Evolutionary conservation across 2,329 filamentous ascomycete genomes (phyloP), one percentile per base, ranked within the genome.

Genomic region (Massarina eburnea): DNA sequence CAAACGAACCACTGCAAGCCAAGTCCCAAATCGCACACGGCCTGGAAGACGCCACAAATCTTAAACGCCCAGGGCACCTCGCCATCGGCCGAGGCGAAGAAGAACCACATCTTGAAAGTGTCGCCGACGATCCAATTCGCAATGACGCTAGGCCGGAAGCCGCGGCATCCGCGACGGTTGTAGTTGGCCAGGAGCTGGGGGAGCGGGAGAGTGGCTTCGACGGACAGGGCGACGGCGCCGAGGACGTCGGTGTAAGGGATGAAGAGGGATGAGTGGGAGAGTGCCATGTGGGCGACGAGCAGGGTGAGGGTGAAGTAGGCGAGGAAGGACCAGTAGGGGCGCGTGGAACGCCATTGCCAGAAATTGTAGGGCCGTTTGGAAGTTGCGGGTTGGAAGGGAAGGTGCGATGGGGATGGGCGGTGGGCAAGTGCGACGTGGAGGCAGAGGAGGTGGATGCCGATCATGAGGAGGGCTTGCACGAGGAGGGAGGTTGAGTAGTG

Each of bases 321-420:
- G 21, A 94, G 65, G 62, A 90, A 90, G 45, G 85, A 78, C 89
- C 89, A 95, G 73, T 92, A 91, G 73, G 87, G 86, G 58, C 83
- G 84, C 5, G 83, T 78, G 17, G 81, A 82, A 45, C 83, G 79
- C 89, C 89, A 92, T 69, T 89, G 87, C 89, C 89, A 92, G 67
- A 92, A 92, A 60, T 84, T 80, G 64, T 84, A 91, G 1, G 88
- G 88, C 19, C 88, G 76, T 49, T 75, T 76, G 44, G 70, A 63
- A 61, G 52, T 66, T 46, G 62, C 72, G 51, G 76, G 80, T 2
- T 80, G 75, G 66, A 91, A 91, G 10, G 88, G 88, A 33, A 71
- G 64, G 57, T 72, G 64, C 9, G 71, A 57, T 4, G 72, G 58
- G 3, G 68, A 55, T 2, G 74, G 78, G 32, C 82, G 76, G 61